Evolutionary conservation across 2,329 filamentous ascomycete species (phyloP), one percentile per base, ranked within the genome.

Genomic region (Neurospora crassa): DNA sequence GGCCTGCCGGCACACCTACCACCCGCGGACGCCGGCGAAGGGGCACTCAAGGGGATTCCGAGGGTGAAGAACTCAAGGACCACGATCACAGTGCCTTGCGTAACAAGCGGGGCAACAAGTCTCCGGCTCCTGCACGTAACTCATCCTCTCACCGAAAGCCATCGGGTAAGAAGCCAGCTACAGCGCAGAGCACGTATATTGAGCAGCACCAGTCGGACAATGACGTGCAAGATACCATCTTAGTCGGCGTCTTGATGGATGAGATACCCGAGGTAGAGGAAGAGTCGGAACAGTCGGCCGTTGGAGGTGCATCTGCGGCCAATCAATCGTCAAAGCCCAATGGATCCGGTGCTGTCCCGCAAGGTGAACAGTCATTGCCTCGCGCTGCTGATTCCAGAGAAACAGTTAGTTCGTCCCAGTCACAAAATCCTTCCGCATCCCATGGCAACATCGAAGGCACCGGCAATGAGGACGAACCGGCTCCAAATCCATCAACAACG

Each of bases 171-270:
- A 84, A 82, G 78, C 77, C 78, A 8, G 74, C 78, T 3, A 42
- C 74, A 69, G 79, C 81, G 71, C 67, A 78, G 42, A 78, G 76
- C 72, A 73, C 78, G 68, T 80, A 80, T 43, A 72, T 76, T 14
- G 79, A 83, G 69, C 78, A 78, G 40, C 78, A 78, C 40, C 75
- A 75, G 3, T 78, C 80, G 1, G 79, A 81, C 67, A 84, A 84
- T 40, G 83, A 87, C 63, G 84, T 88, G 40, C 83, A 86, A 76
- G 86, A 88, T 76, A 88, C 86, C 16, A 88, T 88, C 72, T 84
- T 88, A 75, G 86, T 88, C 68, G 84, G 85, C 67, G 83, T 84
- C 53, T 80, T 80, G 41, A 80, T 79, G 24, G 79, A 79, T 68
- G 76, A 77, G 24, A 71, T 72, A 2, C 70, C 78, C 41, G 79